Percentiles rank a stretch among this genome's conserved stretches.
phyloP scores from a whole-genome alignment of 2,329 filamentous ascomycete species.

The Penicillium palitans region DNA sequence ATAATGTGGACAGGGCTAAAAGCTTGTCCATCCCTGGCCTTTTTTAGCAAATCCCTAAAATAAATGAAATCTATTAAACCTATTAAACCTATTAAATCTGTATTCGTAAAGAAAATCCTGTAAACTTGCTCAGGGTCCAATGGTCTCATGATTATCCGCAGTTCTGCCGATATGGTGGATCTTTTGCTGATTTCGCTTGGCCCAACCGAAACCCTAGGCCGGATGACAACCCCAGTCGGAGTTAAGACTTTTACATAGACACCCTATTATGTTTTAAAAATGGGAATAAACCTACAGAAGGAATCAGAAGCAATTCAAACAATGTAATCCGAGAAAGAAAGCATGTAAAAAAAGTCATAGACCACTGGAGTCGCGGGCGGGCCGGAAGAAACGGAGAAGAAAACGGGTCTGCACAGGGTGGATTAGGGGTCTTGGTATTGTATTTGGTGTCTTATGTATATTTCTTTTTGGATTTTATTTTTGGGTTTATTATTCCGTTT shows the following conservation, averaged over 20 bases:
- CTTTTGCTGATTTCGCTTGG: conserved; percentile 17
- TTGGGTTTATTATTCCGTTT: not conserved
- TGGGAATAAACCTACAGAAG: not conserved
- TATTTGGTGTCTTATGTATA: not conserved
- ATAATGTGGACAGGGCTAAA: conserved; percentile 6
- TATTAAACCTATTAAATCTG: not conserved
- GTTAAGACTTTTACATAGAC: not conserved
- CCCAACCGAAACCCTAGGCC: conserved; percentile 27
- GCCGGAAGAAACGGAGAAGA: conserved; percentile 27
- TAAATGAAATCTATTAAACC: not conserved
- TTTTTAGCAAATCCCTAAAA: not conserved
- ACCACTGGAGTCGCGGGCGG: conserved; percentile 20
- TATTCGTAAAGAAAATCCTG: not conserved
- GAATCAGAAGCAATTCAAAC: not conserved
- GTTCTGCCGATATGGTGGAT: conserved; percentile 24
- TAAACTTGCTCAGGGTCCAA: conserved; percentile 8
- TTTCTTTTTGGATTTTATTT: not conserved
- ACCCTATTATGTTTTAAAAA: not conserved
- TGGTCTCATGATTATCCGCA: conserved; percentile 16
- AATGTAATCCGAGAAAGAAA: not conserved
- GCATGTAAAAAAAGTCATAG: not conserved
- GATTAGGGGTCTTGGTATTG: conserved; percentile 22
- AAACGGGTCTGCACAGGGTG: conserved; percentile 28
- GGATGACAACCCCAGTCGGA: conserved; percentile 16
- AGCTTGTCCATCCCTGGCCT: conserved; percentile 12